Evolutionary conservation across 306 rosid species (phyloP).

Genomic region (Acacia acuminata): DNA sequence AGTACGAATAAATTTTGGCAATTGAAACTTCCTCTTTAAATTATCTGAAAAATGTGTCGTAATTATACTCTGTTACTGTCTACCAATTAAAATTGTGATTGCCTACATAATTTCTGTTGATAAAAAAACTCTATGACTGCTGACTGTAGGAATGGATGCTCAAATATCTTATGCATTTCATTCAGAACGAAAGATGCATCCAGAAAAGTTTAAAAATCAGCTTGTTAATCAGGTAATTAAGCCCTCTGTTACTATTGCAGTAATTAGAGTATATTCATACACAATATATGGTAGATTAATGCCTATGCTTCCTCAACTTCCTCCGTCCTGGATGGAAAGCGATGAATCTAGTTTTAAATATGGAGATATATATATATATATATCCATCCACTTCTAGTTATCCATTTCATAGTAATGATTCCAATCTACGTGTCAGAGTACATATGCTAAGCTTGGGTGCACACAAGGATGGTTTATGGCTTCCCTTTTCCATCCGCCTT

Average conservation of each 20-base stretch:
- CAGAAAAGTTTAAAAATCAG: constrained; percentile 91
- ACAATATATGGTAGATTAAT: background rate
- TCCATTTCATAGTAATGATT: constrained; percentile 18
- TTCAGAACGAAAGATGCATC: constrained; percentile 88
- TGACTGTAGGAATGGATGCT: constrained; percentile 87
- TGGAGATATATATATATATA: constrained; percentile 22
- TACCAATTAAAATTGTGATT: constrained; percentile 12
- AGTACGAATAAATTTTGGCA: constrained; percentile 8
- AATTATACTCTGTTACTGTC: background rate
- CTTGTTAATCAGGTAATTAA: constrained; percentile 72
- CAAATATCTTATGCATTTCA: constrained; percentile 97
- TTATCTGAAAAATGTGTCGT: constrained; percentile 1
- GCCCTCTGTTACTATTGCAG: constrained; percentile 10
- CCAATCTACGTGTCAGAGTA: constrained; percentile 50
- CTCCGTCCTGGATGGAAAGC: constrained; percentile 18
- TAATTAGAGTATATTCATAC: background rate
- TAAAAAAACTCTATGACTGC: background rate
- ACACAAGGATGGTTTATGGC: constrained; percentile 92
- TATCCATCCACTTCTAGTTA: background rate
- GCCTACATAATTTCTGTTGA: background rate
- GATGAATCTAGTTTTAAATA: constrained; percentile 11
- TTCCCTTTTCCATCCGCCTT: constrained; percentile 57
- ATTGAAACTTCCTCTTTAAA: background rate
- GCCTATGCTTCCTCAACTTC: constrained; percentile 16
- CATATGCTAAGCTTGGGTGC: constrained; percentile 84